Base-by-base conservation (phyloP, 352 stramenopile species). In the Thalassiosira mediterranea region DNA sequence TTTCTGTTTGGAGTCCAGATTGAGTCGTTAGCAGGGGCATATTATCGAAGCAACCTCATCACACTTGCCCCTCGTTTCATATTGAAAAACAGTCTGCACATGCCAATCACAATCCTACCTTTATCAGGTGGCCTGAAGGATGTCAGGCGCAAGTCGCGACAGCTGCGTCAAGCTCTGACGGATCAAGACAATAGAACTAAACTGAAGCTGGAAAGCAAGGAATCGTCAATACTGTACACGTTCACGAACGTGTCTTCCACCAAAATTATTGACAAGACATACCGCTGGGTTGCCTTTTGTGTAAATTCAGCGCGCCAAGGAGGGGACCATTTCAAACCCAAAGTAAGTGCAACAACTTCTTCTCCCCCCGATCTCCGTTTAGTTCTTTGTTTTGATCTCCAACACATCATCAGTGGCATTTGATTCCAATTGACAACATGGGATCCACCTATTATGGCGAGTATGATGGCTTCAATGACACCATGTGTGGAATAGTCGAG, bases 61-160 rank as follows among this genome's bases (percentile, higher is more conserved):
- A 77, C 38, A 13, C 17, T 87, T 15, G 54, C 11, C 10, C 79
- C 79, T 17, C 48, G 75, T 28, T 84, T 75, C 56, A 68, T 84
- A 15, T 40, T 87, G 5, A 82, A 83, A 52, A 87, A 87, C 56
- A 71, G 57, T 29, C 31, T 80, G 44, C 64, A 84, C 44, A 76
- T 82, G 47, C 17, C 49, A 8, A 77, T 84, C 25, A 74, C 31
- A 3, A 54, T 87, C 10, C 28, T 84, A 8, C 59, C 75, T 38
- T 15, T 87, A 31, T 25, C n/a, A 52, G 79, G 79, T 11, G n/a
- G 60, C 26, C 26, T 49, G 25, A 15, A 42, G 25, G 65, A 76
- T 65, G 66, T 29, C n/a, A 64, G 61, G 4, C 32, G 34, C 25
- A 74, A 65, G n/a, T 29, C 66, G 17, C 25, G 19, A 23, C 37